Conservation (phyloP, 208 protist genomes). For the Wallacemonas sp. region DNA sequence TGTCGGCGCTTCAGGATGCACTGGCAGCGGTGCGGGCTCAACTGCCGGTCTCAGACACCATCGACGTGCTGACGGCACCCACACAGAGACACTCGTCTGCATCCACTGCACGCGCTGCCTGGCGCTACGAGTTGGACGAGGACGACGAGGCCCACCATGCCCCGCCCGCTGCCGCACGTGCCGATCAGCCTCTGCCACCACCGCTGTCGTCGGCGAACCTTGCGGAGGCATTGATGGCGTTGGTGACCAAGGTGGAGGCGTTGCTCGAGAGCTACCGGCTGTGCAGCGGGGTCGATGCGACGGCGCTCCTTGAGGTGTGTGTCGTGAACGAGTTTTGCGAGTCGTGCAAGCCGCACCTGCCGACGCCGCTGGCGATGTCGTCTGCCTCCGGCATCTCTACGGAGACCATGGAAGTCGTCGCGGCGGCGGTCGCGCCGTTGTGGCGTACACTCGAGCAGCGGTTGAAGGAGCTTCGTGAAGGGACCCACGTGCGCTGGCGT, state of each 20-base stretch:
- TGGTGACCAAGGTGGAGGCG: background rate
- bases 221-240: background rate
- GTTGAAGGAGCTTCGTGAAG: constrained; percentile 14
- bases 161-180: background rate
- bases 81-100: no score
- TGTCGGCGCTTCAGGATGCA: background rate
- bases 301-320: constrained; percentile 2
- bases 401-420: background rate
- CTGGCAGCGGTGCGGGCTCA: background rate
- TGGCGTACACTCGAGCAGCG: constrained; percentile 7
- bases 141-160: constrained; percentile 13
- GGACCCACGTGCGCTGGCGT: constrained; percentile 45
- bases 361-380: background rate
- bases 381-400: background rate
- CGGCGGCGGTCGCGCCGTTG: background rate
- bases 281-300: constrained; percentile 9
- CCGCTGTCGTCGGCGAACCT: background rate
- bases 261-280: constrained; percentile 1
- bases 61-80: constrained; percentile 13
- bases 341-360: background rate
- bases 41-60: no score
- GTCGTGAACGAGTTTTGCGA: constrained; percentile 10
- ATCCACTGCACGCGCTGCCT: constrained; percentile 12
- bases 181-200: no score
- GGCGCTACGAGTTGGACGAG: constrained; percentile 62